These are phyloP conservation scores for Arachnomyces sp. DNA, from an alignment of 2,329 filamentous ascomycete genomes.

Conservation along the genomic window DNA sequence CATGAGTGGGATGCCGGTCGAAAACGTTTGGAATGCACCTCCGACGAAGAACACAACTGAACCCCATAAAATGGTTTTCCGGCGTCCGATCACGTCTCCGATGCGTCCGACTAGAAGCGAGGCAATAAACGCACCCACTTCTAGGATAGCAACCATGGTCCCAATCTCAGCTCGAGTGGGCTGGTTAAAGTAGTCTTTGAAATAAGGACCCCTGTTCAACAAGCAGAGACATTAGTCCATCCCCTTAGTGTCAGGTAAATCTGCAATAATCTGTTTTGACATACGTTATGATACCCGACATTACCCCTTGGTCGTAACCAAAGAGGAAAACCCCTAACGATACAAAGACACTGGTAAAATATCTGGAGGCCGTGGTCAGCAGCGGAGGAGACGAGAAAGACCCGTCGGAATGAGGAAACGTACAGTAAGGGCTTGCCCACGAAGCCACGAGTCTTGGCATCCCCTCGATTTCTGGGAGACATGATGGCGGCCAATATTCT, in stretches of 20 bases:
- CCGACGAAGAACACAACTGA: slow-evolving; percentile 81
- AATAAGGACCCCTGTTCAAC: slow-evolving; percentile 63
- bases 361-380: slow-evolving; percentile 45
- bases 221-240: slow-evolving; percentile 12
- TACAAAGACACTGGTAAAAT: slow-evolving; percentile 81
- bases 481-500: slow-evolving; percentile 75
- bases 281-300: slow-evolving; percentile 64
- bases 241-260: not conserved
- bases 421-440: slow-evolving; percentile 94
- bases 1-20: slow-evolving; percentile 86
- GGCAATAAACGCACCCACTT: slow-evolving; percentile 85
- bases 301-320: slow-evolving; percentile 59
- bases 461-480: slow-evolving; percentile 62
- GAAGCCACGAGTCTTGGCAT: slow-evolving; percentile 74
- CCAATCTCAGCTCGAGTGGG: slow-evolving; percentile 81
- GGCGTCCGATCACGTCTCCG: slow-evolving; percentile 83
- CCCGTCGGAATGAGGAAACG: slow-evolving; percentile 22
- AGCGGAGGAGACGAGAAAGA: slow-evolving; percentile 8
- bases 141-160: slow-evolving; percentile 95
- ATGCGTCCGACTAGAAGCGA: slow-evolving; percentile 80
- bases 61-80: slow-evolving; percentile 86
- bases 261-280: slow-evolving; percentile 17
- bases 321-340: slow-evolving; percentile 59
- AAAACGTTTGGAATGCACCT: slow-evolving; percentile 74
- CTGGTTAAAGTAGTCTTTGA: slow-evolving; percentile 86